Conservation (phyloP, 805 yeast species). For the Lipomyces kockii region DNA sequence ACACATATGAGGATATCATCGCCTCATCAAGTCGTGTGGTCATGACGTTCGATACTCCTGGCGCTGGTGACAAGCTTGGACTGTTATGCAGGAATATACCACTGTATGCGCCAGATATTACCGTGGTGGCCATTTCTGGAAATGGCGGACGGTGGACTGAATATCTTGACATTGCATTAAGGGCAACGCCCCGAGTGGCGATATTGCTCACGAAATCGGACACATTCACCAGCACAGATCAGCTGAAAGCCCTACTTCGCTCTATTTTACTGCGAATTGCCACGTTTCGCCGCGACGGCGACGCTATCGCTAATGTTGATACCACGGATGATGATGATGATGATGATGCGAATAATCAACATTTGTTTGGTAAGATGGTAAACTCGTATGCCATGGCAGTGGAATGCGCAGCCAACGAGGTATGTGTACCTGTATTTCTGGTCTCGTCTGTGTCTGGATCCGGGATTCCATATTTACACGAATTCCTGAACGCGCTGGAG, state of each 20-base stretch:
- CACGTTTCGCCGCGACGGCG: slow-evolving; percentile 7
- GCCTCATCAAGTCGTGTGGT: slow-evolving; percentile 28
- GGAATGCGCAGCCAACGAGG: slow-evolving; percentile 21
- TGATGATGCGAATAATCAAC: neutral
- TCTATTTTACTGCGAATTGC: slow-evolving; percentile 22
- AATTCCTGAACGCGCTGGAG: slow-evolving; percentile 23
- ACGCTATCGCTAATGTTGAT: neutral
- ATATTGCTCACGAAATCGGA: slow-evolving; percentile 32
- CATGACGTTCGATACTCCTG: slow-evolving; percentile 36
- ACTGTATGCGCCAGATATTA: slow-evolving; percentile 29
- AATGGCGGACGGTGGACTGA: slow-evolving; percentile 27
- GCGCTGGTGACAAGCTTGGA: slow-evolving; percentile 23
- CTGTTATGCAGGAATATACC: slow-evolving; percentile 27
- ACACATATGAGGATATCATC: slow-evolving; percentile 32
- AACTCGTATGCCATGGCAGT: slow-evolving; percentile 25
- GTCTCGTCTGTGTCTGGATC: slow-evolving; percentile 33
- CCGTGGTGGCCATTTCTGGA: slow-evolving; percentile 22
- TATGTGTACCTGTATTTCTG: slow-evolving; percentile 34
- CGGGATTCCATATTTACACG: slow-evolving; percentile 28
- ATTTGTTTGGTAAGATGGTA: slow-evolving; percentile 32
- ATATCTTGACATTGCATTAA: slow-evolving; percentile 25
- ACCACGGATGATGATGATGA: neutral
- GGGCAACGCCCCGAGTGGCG: slow-evolving; percentile 26
- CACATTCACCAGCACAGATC: slow-evolving; percentile 19
- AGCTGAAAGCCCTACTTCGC: slow-evolving; percentile 22